Evolutionary conservation across 2,329 filamentous ascomycete genomes (phyloP).

Genomic region (Dendryphion nanum): DNA sequence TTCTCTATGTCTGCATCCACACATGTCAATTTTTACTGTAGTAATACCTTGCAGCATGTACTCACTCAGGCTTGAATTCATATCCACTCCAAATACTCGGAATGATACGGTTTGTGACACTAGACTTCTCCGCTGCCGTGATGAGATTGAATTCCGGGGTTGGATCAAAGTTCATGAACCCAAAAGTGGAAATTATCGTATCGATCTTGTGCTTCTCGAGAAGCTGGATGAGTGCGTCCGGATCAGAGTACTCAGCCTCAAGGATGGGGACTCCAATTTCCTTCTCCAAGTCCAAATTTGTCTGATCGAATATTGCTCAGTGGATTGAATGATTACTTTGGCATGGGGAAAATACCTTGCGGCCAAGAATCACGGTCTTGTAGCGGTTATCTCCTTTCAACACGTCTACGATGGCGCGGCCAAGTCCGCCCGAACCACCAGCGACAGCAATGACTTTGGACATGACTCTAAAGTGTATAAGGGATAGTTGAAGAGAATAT

Average conservation of each 20-base stretch:
- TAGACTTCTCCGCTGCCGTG: slow-evolving; percentile 42
- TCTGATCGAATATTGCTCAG: slow-evolving; percentile 2
- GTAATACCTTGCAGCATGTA: not conserved
- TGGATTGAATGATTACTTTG: not conserved
- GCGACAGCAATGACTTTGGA: slow-evolving; percentile 44
- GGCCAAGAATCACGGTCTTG: slow-evolving; percentile 41
- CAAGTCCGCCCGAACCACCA: slow-evolving; percentile 48
- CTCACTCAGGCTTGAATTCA: slow-evolving; percentile 9
- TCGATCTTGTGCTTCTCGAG: slow-evolving; percentile 42
- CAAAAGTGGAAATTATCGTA: slow-evolving; percentile 43
- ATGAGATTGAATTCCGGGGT: slow-evolving; percentile 46
- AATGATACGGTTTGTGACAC: slow-evolving; percentile 42
- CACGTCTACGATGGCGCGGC: slow-evolving; percentile 48
- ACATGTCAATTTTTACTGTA: too few species aligned
- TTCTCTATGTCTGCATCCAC: too few species aligned
- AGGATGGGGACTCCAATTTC: slow-evolving; percentile 12
- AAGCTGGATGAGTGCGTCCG: slow-evolving; percentile 19
- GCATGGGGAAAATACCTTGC: slow-evolving; percentile 33
- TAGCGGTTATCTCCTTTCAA: slow-evolving; percentile 36
- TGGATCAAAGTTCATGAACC: slow-evolving; percentile 14
- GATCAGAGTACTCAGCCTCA: slow-evolving; percentile 33
- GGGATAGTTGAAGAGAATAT: not conserved
- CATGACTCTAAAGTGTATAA: slow-evolving; percentile 4
- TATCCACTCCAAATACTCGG: slow-evolving; percentile 41
- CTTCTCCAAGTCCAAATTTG: slow-evolving; percentile 8